Base-by-base conservation (phyloP, 2,329 filamentous ascomycete species). In the Ceratocystis harringtonii region DNA sequence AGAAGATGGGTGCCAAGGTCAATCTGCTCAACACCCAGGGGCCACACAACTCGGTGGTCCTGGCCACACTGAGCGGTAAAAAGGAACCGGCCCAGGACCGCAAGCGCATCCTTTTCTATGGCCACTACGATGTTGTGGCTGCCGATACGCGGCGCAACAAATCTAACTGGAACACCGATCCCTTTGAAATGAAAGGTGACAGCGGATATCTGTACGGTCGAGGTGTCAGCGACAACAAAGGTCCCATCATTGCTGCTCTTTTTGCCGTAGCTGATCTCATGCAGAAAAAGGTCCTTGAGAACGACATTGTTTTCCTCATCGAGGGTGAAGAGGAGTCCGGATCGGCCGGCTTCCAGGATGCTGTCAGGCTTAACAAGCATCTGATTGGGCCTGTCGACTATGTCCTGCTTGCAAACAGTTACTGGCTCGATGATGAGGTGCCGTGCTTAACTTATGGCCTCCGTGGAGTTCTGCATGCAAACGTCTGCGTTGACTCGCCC, bases 141-240 rank as follows among this genome's bases (percentile, higher is more conserved):
- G 94, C 94, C 0, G 90, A 96, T 69, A 86, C 87, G 45, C 88
- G 88, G 68, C 85, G 87, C 66, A 83, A 84, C 45, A 92, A 90
- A 70, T 61, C 66, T 28, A 65, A 44, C 19, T 99, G 94, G 94
- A 81, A 84, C 48, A 85, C 85, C 1, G 89, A 97, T 69, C 95
- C 94, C 0, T 99, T 97, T 73, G 81, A 86, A n/a, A 81, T 97
- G 72, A 87, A 87, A 62, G 94, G 94, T 3, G 84, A 90, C 65
- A 92, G 96, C 70, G 92, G 94, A 0, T 97, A 92, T 73, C 79
- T 97, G 1, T 97, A 99, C 69, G 94, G 94, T 1, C 88, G 94
- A 70, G 94, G 94, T n/a, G 89, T 95, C 15, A 95, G 91, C 61
- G 94, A 99, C 74, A 97, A 99, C 77, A 99, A 99, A 74, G 94